Evolutionary conservation across 2,329 filamentous ascomycete genomes (phyloP), one percentile per base, ranked within the genome.

Genomic region (Sporothrix dimorphospora): DNA sequence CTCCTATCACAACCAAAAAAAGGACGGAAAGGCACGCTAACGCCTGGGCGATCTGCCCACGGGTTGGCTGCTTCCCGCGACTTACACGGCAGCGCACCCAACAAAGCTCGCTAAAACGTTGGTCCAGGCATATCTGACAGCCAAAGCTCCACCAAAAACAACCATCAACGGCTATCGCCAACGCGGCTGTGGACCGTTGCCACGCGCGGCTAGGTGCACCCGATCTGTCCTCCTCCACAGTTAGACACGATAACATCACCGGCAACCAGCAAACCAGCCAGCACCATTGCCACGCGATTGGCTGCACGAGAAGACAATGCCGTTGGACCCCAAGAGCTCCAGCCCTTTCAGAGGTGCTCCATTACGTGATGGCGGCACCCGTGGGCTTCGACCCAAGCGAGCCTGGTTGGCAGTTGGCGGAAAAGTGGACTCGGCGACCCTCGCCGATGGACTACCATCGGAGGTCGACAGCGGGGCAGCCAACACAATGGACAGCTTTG

Each of bases 391-490:
- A n/a, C n/a, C n/a, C n/a, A n/a, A n/a, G n/a, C n/a, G n/a, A n/a
- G n/a, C n/a, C n/a, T n/a, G n/a, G n/a, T n/a, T n/a, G n/a, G n/a
- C n/a, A n/a, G n/a, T n/a, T n/a, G n/a, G n/a, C n/a, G 6, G 34
- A 53, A 38, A 55, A 69, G 66, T 70, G 55, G 68, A 40, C 68
- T 70, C 68, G 68, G 68, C 40, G 55, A 70, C 68, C 53, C 68
- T 70, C 68, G 68, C 68, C 55, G 68, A 70, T 38, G 51, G 42
- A 7, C 14, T 38, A 38, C 51, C 11, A 69, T 59, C 67, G 67
- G 51, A 69, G 21, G 34, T 19, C 4, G 11, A 11, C 51, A 40
- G 67, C 38, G 27, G n/a, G 47, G 47, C 66, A 42, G 34, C 3
- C 14, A 27, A 30, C 14, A 47, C 38, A 9, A 40, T 61, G 57